Conservation (phyloP, 2,329 filamentous ascomycete species). For the Penicillium sp. region DNA sequence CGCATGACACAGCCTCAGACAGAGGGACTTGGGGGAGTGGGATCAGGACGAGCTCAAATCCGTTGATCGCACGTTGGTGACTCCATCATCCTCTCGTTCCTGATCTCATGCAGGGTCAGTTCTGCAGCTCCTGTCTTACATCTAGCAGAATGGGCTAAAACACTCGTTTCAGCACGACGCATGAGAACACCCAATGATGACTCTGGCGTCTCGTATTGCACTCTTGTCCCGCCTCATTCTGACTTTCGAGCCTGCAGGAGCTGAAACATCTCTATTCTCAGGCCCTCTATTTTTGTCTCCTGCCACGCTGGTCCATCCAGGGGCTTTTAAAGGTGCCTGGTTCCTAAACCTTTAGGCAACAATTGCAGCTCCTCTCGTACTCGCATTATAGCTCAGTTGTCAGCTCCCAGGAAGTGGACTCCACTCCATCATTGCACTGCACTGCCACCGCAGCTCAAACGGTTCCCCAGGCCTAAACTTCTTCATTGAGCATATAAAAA, state of each 20-base stretch:
- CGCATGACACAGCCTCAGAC: not conserved
- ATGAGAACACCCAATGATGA: conserved; percentile 2
- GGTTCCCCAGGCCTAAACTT: not conserved
- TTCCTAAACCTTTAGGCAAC: conserved; percentile 20
- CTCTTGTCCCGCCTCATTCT: not conserved
- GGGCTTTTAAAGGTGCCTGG: not conserved
- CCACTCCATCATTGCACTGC: conserved; percentile 7
- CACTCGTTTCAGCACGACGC: conserved; percentile 2
- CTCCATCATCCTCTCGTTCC: not conserved
- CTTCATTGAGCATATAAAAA: not conserved
- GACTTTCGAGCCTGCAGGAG: conserved; percentile 2
- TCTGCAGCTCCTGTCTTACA: not conserved
- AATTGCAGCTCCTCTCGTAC: conserved; percentile 7
- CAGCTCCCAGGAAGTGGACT: conserved; percentile 3
- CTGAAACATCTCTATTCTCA: conserved; percentile 13
- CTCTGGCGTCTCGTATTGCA: conserved; percentile 2
- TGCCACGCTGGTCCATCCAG: conserved; percentile 14
- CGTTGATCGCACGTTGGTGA: not conserved
- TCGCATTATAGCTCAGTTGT: conserved; percentile 17
- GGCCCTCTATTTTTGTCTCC: conserved; percentile 3
- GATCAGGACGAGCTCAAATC: not conserved
- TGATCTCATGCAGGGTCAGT: not conserved
- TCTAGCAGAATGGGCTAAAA: not conserved
- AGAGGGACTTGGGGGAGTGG: not conserved
- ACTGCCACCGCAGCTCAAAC: conserved; percentile 14